Percentiles rank a stretch among this genome's conserved stretches.
Conservation (phyloP, 768 basidiomycete species). For the Chlorophyllum brunneum region DNA sequence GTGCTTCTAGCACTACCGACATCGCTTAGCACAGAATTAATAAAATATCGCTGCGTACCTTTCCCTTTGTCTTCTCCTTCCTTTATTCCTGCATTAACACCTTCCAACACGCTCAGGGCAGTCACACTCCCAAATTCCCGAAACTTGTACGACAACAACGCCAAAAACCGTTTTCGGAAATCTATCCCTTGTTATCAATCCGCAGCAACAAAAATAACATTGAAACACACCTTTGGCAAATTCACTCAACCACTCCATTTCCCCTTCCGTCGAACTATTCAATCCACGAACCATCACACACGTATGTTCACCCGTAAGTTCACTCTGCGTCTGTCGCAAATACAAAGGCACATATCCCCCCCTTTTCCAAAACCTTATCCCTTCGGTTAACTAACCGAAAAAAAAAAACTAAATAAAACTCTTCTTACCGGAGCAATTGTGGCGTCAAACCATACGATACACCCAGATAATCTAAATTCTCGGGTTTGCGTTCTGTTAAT, state of each 20-base stretch:
- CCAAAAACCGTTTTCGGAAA: conserved; percentile 87
- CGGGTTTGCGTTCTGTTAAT: conserved; percentile 85
- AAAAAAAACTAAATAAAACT: no score
- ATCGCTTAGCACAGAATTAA: background rate
- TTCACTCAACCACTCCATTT: conserved; percentile 81
- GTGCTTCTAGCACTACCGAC: conserved; percentile 30
- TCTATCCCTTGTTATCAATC: conserved; percentile 44
- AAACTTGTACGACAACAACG: conserved; percentile 90
- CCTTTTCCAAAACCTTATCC: conserved; percentile 87
- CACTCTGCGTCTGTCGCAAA: conserved; percentile 88
- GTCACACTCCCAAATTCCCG: conserved; percentile 88
- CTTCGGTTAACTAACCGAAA: background rate
- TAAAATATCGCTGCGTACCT: background rate
- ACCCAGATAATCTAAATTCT: conserved; percentile 88
- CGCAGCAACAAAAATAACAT: background rate
- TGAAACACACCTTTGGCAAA: conserved; percentile 70
- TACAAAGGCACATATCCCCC: conserved; percentile 90
- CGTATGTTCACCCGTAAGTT: conserved; percentile 94
- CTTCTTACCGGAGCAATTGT: conserved; percentile 70
- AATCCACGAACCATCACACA: conserved; percentile 93
- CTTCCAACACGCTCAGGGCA: conserved; percentile 85
- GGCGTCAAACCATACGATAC: conserved; percentile 95
- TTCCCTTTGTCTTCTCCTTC: conserved; percentile 36
- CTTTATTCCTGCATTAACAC: conserved; percentile 59
- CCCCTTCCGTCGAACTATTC: conserved; percentile 57